These are phyloP conservation scores for Penicillium sp. DNA, from an alignment of 2,329 filamentous ascomycete genomes.

Conservation along the genomic window DNA sequence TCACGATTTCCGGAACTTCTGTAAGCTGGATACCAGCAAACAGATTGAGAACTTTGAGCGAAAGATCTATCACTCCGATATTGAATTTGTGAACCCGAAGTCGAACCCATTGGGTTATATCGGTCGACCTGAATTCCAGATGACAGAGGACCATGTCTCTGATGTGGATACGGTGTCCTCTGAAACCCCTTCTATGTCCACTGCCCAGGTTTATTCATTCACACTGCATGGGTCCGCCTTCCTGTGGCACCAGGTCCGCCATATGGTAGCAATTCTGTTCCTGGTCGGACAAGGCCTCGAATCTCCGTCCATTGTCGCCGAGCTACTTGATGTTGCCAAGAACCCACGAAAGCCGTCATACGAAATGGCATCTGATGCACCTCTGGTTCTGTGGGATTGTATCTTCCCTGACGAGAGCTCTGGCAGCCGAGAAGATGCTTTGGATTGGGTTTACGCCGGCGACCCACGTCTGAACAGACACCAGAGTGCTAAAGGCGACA, in stretches of 20 bases:
- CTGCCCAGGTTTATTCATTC: conserved; percentile 74
- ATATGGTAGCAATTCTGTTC: conserved; percentile 91
- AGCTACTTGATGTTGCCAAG: conserved; percentile 66
- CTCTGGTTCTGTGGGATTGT: conserved; percentile 94
- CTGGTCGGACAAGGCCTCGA: conserved; percentile 86
- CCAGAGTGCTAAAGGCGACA: conserved; percentile 46
- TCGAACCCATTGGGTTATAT: conserved; percentile 56
- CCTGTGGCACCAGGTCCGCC: conserved; percentile 95
- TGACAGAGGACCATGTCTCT: conserved; percentile 20
- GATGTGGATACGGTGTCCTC: conserved; percentile 15
- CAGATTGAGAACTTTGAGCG: conserved; percentile 79
- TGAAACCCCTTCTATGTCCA: conserved; percentile 29
- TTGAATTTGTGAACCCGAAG: conserved; percentile 60
- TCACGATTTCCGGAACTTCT: conserved; percentile 96
- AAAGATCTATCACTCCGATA: conserved; percentile 71
- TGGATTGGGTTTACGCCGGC: conserved; percentile 75
- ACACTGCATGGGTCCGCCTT: conserved; percentile 86
- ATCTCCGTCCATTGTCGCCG: conserved; percentile 62
- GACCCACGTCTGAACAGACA: conserved; percentile 50
- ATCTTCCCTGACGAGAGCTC: conserved; percentile 63
- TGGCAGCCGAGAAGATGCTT: conserved; percentile 51
- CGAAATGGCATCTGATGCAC: conserved; percentile 82
- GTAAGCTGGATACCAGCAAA: conserved; percentile 86
- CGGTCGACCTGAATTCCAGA: conserved; percentile 43
- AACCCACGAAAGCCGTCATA: conserved; percentile 78